Percentiles rank a stretch among this genome's conserved stretches.
phyloP scores from a whole-genome alignment of 2,329 filamentous ascomycete genomes.

The Drechmeria coniospora region DNA sequence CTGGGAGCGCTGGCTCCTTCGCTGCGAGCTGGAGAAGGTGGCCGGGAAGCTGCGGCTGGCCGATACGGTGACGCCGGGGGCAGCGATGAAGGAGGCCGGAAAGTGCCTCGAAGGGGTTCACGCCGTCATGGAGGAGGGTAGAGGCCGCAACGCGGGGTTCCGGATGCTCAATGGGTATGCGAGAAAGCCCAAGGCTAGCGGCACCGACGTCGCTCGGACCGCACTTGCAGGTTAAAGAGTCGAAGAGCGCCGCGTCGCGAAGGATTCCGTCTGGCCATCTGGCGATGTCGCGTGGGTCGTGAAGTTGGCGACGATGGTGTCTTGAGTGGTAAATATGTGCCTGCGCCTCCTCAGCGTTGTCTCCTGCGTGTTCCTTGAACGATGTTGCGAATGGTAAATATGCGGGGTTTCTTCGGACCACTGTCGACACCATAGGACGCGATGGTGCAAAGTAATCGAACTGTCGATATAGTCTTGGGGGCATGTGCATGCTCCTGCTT shows the following conservation, averaged over 20 bases:
- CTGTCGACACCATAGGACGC: no score
- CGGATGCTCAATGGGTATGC: conserved; percentile 48
- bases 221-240: conserved; percentile 11
- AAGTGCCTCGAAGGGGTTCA: conserved; percentile 45
- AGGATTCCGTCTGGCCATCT: conserved; percentile 10
- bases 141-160: conserved; percentile 41
- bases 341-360: no score
- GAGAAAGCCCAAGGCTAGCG: conserved; percentile 36
- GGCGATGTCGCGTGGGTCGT: no score
- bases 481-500: no score
- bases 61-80: conserved; percentile 34
- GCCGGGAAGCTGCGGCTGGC: conserved; percentile 48
- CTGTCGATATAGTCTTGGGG: no score
- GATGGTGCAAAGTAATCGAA: no score
- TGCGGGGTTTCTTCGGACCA: no score
- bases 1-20: conserved; percentile 94
- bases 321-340: no score
- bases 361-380: no score
- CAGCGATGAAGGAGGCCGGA: conserved; percentile 38
- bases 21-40: conserved; percentile 67
- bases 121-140: conserved; percentile 47
- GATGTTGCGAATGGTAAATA: no score
- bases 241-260: conserved; percentile 4
- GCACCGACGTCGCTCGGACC: conserved; percentile 23
- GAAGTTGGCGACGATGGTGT: no score